Percentiles rank a stretch among this genome's conserved stretches.
Conservation (phyloP, 352 stramenopile genomes). For the Globisporangium nagaii region DNA sequence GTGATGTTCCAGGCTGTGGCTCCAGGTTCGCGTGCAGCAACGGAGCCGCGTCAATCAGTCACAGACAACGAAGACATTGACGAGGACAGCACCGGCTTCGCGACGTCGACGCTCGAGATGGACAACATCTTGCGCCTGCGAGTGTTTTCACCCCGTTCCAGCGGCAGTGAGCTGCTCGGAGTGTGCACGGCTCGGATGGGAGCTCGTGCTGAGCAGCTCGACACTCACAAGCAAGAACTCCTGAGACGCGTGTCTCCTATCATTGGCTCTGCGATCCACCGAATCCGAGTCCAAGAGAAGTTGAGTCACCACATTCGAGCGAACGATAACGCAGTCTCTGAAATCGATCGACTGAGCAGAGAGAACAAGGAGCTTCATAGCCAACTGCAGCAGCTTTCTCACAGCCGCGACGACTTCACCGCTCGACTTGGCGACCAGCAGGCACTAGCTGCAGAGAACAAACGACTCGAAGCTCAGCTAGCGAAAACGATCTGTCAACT, state of each 20-base stretch:
- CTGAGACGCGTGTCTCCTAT: not conserved
- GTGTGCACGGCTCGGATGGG: slow-evolving; percentile 6
- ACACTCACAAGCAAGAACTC: slow-evolving; percentile 3
- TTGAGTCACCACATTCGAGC: not conserved
- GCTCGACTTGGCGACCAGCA: not conserved
- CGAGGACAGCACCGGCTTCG: not conserved
- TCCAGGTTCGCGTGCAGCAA: not conserved
- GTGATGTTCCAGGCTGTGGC: not conserved
- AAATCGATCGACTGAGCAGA: not conserved
- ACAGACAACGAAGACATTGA: not conserved
- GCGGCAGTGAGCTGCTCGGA: not conserved
- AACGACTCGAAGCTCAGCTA: slow-evolving; percentile 1
- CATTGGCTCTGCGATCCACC: slow-evolving; percentile 1
- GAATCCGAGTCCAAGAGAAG: not conserved
- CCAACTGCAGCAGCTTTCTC: slow-evolving; percentile 2
- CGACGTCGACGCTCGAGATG: slow-evolving; percentile 1
- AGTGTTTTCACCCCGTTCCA: not conserved
- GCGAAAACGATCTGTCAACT: not conserved
- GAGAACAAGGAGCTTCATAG: not conserved
- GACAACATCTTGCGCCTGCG: slow-evolving; percentile 12
- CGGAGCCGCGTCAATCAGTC: not conserved
- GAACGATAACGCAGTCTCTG: not conserved
- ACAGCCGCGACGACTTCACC: not conserved
- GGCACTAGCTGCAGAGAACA: not conserved
- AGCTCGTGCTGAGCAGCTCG: not conserved